Percentiles rank a stretch among this genome's conserved stretches.
phyloP scores from a whole-genome alignment of 129 eudicot species.

The Flaveria robusta region DNA sequence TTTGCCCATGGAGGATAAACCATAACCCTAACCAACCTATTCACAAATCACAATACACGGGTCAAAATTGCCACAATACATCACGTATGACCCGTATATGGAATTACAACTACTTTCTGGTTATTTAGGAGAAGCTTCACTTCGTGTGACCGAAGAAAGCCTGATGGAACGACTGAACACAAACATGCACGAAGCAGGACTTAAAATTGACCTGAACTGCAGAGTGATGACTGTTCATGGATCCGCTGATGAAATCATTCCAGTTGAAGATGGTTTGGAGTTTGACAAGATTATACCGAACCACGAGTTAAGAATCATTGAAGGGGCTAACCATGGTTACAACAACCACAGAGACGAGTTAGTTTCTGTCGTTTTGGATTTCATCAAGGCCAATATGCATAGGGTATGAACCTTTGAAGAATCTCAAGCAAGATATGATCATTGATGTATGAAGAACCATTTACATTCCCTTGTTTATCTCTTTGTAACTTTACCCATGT shows the following conservation, averaged over 20 bases:
- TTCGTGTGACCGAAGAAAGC: constrained; percentile 24
- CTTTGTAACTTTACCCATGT: too few relatives aligned
- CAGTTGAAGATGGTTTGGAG: constrained; percentile 63
- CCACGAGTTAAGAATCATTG: constrained; percentile 39
- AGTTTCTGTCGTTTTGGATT: constrained; percentile 14
- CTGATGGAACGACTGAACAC: constrained; percentile 28
- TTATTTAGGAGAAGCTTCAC: constrained; percentile 9
- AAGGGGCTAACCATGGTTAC: constrained; percentile 28
- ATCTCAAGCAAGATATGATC: background rate
- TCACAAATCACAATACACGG: too few relatives aligned
- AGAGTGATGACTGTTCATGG: constrained; percentile 79
- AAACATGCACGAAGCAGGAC: constrained; percentile 27
- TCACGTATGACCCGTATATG: background rate
- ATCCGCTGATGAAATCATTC: constrained; percentile 66
- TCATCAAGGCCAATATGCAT: constrained; percentile 11
- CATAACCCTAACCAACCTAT: too few relatives aligned
- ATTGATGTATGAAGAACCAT: constrained; percentile 7
- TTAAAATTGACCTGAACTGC: constrained; percentile 11
- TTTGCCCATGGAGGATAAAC: too few relatives aligned
- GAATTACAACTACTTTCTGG: background rate
- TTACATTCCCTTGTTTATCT: background rate
- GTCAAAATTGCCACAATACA: too few relatives aligned
- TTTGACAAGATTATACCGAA: constrained; percentile 62
- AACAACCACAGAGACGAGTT: constrained; percentile 20
- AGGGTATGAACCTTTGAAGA: background rate